These are phyloP conservation scores for carrot (Daucus carota) DNA, from an alignment of 129 eudicot genomes.

Conservation along the genomic window DH1_v3.0 NC_030383.2:60513001-60513500, in stretches of 20 bases:
- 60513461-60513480: neutral
- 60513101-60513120: neutral
- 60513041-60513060: slow-evolving; percentile 86
- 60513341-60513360: neutral
- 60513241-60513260: slow-evolving; percentile 76
- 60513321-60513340: neutral
- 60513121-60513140: neutral
- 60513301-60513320: slow-evolving; percentile 24
- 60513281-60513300: slow-evolving; percentile 53
- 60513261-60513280: slow-evolving; percentile 72
- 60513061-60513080: slow-evolving; percentile 86
- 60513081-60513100: slow-evolving; percentile 91
- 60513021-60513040: slow-evolving; percentile 92
- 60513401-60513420: neutral
- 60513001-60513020: slow-evolving; percentile 94
- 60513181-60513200: slow-evolving; percentile 57
- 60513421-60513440: neutral
- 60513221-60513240: slow-evolving; percentile 72
- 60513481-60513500: neutral
- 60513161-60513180: slow-evolving; percentile 50
- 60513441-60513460: neutral
- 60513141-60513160: neutral
- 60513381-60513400: neutral
- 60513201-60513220: slow-evolving; percentile 56
- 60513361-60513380: neutral